Conservation (phyloP, 208 protist species). For the Leishmania aethiopica region DNA sequence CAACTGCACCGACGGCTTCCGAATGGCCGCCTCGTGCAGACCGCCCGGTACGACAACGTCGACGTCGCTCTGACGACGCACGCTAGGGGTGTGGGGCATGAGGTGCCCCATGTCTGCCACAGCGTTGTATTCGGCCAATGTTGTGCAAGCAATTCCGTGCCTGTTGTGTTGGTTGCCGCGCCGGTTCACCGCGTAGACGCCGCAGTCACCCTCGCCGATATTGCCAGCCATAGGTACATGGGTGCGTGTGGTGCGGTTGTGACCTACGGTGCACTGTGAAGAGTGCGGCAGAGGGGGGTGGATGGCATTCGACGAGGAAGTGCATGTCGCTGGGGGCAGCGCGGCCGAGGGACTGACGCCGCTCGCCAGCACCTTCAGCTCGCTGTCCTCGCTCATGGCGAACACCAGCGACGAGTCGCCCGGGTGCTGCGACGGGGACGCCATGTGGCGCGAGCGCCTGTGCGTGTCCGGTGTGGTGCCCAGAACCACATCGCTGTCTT, state of each 20-base stretch:
- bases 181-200: slow-evolving; percentile 2
- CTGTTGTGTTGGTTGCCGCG: background rate
- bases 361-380: slow-evolving; percentile 40
- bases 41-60: background rate
- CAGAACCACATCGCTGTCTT: background rate
- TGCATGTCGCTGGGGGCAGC: background rate
- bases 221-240: background rate
- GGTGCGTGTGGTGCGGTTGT: background rate
- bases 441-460: slow-evolving; percentile 1
- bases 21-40: background rate
- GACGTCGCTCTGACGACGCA: slow-evolving; percentile 6
- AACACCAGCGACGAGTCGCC: slow-evolving; percentile 33
- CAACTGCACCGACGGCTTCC: slow-evolving; percentile 23
- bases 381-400: slow-evolving; percentile 39
- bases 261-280: background rate
- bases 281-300: background rate
- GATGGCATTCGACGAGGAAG: background rate
- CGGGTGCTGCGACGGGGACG: slow-evolving; percentile 15
- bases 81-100: slow-evolving; percentile 29
- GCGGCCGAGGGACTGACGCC: slow-evolving; percentile 5
- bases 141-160: background rate
- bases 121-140: background rate
- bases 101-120: slow-evolving; percentile 1
- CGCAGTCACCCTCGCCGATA: background rate
- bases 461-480: slow-evolving; percentile 8